Evolutionary conservation across 495 filamentous ascomycete species (phyloP), one percentile per base, ranked within the genome.

Genomic region (Sphaerosporella brunnea): DNA sequence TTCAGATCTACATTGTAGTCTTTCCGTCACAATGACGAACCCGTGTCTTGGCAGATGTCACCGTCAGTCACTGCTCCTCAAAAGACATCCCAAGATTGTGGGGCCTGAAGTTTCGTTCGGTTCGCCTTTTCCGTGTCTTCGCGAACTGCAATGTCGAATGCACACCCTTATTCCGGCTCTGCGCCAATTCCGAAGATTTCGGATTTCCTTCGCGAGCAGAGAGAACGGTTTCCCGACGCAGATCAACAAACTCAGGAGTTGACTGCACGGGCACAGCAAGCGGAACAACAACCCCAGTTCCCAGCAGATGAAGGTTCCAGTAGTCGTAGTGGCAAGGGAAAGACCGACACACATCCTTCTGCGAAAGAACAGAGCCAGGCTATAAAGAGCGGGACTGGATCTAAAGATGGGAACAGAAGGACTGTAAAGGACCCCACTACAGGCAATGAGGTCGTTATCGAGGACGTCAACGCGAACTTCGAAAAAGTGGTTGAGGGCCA

Each of bases 161-260:
- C 39, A 0, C 36, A 57, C 25, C 54, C 54, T 1, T 82, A 82
- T 61, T 80, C 75, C 0, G 78, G 75, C 15, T 56, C 53, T 30
- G 90, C 92, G 62, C 78, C 80, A 0, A 71, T 96, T 38, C 88
- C 88, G 2, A 94, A 82, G 38, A 79, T 96, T 53, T 74, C 82
- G 56, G 73, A 84, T 59, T 93, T 93, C 58, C 69, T 93, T 49
- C 73, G 79, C 40, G 71, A 72, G 32, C 40, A 43, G 23, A 9
- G 40, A 11, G 13, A 26, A 18, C 13, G 20, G 21, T 43, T 43
- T 26, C 40, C 40, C n/a, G n/a, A n/a, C n/a, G n/a, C n/a, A 11
- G 21, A 43, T 43, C 21, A 10, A 10, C 21, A 11, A 43, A 9
- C 37, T 15, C 37, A 7, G 18, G 13, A n/a, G 37, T 9, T 11